phyloP scores from a whole-genome alignment of 352 stramenopile species.

The Phytophthora chlamydospora region DNA sequence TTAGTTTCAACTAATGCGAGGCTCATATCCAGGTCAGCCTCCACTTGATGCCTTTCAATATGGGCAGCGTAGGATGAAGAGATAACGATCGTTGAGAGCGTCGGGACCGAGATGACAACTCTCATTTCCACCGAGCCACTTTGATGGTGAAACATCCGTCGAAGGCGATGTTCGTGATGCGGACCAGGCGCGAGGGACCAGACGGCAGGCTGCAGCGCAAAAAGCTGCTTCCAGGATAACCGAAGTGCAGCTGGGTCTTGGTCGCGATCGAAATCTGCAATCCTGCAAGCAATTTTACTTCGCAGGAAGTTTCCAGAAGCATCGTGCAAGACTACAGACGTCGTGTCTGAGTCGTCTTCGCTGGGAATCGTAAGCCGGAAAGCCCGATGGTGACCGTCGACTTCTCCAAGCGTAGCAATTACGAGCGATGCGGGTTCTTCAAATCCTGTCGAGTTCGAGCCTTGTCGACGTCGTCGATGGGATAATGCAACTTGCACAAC shows the following conservation, averaged over 20 bases:
- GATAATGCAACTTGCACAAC: constrained; percentile 3
- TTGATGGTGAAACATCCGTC: constrained; percentile 16
- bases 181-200: constrained; percentile 33
- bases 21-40: constrained; percentile 15
- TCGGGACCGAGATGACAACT: constrained; percentile 27
- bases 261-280: constrained; percentile 13
- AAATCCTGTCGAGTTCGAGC: not conserved
- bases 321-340: constrained; percentile 15
- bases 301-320: constrained; percentile 10
- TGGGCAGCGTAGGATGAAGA: constrained; percentile 10
- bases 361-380: constrained; percentile 29
- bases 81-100: constrained; percentile 26
- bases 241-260: constrained; percentile 9
- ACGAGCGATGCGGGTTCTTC: constrained; percentile 7
- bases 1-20: constrained; percentile 31
- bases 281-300: not conserved
- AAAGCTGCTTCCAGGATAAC: constrained; percentile 36
- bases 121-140: constrained; percentile 6
- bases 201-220: constrained; percentile 32
- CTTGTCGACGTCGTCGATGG: not conserved
- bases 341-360: constrained; percentile 5
- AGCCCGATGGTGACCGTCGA: constrained; percentile 37
- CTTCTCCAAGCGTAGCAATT: constrained; percentile 36
- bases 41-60: not conserved
- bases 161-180: constrained; percentile 15